Conservation (phyloP, 805 yeast species). For the Metschnikowia borealis region DNA sequence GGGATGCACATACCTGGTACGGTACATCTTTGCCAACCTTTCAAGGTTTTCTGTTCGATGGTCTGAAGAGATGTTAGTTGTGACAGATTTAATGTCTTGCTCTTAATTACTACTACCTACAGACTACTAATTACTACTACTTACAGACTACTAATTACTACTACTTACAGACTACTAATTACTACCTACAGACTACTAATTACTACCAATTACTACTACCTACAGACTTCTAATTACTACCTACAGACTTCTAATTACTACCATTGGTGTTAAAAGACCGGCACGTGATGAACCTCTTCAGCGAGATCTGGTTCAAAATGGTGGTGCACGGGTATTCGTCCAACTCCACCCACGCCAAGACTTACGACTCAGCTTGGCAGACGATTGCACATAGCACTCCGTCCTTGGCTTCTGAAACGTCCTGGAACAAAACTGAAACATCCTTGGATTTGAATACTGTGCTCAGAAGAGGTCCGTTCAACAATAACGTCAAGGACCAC, state of each 20-base stretch:
- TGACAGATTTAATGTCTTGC: too few relatives aligned
- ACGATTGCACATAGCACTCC: slow-evolving; percentile 75
- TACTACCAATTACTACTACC: too few relatives aligned
- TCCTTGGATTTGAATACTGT: slow-evolving; percentile 90
- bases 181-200: too few relatives aligned
- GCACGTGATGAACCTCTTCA: slow-evolving; percentile 54
- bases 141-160: too few relatives aligned
- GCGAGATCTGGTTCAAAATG: slow-evolving; percentile 92
- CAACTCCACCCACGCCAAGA: slow-evolving; percentile 49
- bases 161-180: too few relatives aligned
- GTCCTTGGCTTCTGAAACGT: slow-evolving; percentile 25
- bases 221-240: too few relatives aligned
- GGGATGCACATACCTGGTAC: neutral
- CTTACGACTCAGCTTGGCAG: slow-evolving; percentile 47
- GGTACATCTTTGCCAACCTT: too few relatives aligned
- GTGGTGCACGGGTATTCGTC: slow-evolving; percentile 85
- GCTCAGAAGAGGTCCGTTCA: slow-evolving; percentile 83
- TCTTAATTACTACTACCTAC: too few relatives aligned
- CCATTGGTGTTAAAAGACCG: slow-evolving; percentile 47
- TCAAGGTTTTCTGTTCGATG: too few relatives aligned
- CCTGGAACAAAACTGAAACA: slow-evolving; percentile 73
- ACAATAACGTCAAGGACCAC: slow-evolving; percentile 73
- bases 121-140: too few relatives aligned
- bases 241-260: too few relatives aligned
- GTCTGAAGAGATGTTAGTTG: too few relatives aligned